Evolutionary conservation across 2,329 filamentous ascomycete species (phyloP), one percentile per base, ranked within the genome.

Genomic region (Trichophyton rubrum): DNA sequence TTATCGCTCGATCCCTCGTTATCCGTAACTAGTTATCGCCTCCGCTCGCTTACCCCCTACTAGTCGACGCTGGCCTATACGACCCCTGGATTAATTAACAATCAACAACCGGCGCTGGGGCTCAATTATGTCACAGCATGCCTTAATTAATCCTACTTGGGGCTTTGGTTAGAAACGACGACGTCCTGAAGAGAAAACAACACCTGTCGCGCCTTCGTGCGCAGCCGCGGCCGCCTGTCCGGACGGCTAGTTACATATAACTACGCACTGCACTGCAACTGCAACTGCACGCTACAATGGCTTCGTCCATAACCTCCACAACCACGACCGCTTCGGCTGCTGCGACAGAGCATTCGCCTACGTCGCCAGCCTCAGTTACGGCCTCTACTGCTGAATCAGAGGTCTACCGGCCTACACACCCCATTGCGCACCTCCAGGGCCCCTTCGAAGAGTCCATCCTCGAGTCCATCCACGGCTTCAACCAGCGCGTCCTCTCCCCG

Each of bases 371-470:
- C 9, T 53, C 49, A 7, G n/a, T 5, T 0, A 11, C 43, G 13
- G 3, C 49, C 49, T 53, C 49, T 3, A 6, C 49, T 2, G 49
- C 27, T 15, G 20, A 13, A 8, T 53, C 49, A 20, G 49, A 47
- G 43, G 43, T 33, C 11, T 53, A 53, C 49, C 20, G 49, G 13
- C 58, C 58, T 11, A 24, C 47, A 15, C 75, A 77, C 63, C 75
- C 75, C 3, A 71, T 77, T 47, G 56, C 68, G n/a, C 71, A 75
- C 59, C 65, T 77, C 9, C 75, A 77, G 63, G 74, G 73, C 3
- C 73, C 75, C 0, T 77, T 77, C 62, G 74, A 77, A 62, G 75
- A 77, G 65, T 77, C 75, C 3, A 76, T 77, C 58, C 47, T 71
- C 15, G 75, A 77, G 63, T 69, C 74, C 9, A 64, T 66, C 22